Base-by-base conservation (phyloP, 1,139 yeast genomes). In the Sugiyamaella castrensis region DNA sequence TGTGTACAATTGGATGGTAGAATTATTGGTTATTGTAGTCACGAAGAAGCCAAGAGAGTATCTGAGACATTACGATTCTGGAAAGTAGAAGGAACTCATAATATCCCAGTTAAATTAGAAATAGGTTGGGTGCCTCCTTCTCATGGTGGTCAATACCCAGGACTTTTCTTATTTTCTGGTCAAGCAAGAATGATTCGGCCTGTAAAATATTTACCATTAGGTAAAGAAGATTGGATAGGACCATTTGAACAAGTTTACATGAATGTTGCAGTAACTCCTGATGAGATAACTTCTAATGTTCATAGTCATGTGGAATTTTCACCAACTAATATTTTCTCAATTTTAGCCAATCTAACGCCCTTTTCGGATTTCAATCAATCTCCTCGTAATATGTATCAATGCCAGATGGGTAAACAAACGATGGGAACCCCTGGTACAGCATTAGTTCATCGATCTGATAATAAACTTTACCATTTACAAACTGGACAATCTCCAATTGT, bases 361-460 rank as follows among this genome's bases (percentile, higher is more conserved):
- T 92, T 88, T 68, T 91, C 98, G 1, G 98, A 92, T 71, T 94
- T 92, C 74, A 92, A 92, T 71, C 99, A 92, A 75, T 89, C 98
- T 32, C 99, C 99, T 63, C 86, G 99, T 82, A 92, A 92, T 69
- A 92, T 94, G 98, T 92, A 92, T 69, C 99, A 92, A 74, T 92
- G 99, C 75, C 98, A 94, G 78, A 92, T 92, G 99, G 98, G 98
- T 80, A 92, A 92, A 73, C 99, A 92, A 76, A 92, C 99, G 24
- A 92, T 92, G 98, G 99, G 99, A 72, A 92, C 98, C 4, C 98
- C 98, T 8, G 98, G 98, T 72, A 96, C 92, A 51, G 97, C 96
- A 0, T 74, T 92, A 51, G 81, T 76, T 41, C 96, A 91, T 68
- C 81, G 99, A 70, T 86, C 96, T 0, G 99, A 92, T 69, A 94